These are phyloP conservation scores for Fagus sylvatica DNA, from an alignment of 306 rosid species.

Conservation along the genomic window DNA sequence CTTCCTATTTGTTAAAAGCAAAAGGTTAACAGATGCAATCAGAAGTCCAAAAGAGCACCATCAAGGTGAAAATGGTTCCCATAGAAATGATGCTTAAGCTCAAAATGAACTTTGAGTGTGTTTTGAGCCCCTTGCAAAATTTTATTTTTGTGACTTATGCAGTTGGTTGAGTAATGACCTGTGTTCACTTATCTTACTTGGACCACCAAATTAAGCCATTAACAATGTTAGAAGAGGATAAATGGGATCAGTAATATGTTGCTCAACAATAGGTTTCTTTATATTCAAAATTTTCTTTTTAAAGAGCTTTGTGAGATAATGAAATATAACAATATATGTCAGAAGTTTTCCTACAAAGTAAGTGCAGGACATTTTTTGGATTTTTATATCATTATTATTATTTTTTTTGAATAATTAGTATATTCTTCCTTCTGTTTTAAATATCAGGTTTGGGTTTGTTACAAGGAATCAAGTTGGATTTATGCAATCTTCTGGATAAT, in stretches of 20 bases:
- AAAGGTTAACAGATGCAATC: neutral
- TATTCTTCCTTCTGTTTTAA: slow-evolving; percentile 12
- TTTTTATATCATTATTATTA: slow-evolving; percentile 12
- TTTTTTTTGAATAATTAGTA: slow-evolving; percentile 14
- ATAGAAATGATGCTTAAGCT: neutral
- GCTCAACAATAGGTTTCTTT: neutral
- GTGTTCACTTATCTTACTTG: neutral
- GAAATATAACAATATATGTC: neutral
- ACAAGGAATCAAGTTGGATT: slow-evolving; percentile 72
- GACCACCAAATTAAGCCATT: neutral
- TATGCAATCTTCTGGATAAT: slow-evolving; percentile 60
- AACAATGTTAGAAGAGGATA: neutral
- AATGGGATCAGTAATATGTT: neutral
- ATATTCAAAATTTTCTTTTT: neutral
- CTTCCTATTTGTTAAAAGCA: neutral
- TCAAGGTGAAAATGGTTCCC: neutral
- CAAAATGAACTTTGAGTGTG: neutral
- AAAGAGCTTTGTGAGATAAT: neutral
- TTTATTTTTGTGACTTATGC: neutral
- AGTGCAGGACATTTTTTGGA: neutral
- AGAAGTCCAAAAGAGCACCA: neutral
- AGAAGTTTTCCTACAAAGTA: neutral
- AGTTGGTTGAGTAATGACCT: neutral
- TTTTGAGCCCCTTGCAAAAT: neutral
- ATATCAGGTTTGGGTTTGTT: slow-evolving; percentile 81